Conservation (phyloP, 345 rosid genomes). For the Eutrema japonicum region DNA sequence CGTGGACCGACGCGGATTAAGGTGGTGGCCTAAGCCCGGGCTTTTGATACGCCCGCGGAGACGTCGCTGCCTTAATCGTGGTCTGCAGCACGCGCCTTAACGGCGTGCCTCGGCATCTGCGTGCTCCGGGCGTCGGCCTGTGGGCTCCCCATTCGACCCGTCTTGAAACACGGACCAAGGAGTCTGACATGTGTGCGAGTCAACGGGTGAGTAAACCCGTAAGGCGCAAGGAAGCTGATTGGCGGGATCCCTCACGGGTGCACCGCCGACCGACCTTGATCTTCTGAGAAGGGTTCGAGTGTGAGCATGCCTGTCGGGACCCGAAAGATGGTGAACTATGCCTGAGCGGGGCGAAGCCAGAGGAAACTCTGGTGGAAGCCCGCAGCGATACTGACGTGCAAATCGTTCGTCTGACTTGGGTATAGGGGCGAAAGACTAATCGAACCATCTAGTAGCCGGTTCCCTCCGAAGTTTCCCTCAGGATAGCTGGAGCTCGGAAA, state of each 20-base stretch:
- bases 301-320: no score
- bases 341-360: no score
- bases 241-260: no score
- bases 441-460: constrained; percentile 56
- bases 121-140: no score
- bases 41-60: background rate
- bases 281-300: no score
- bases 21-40: background rate
- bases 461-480: constrained; percentile 57
- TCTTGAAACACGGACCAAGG: no score
- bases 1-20: no score
- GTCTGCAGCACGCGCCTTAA: constrained; percentile 16
- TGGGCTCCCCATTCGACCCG: no score
- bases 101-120: background rate
- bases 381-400: constrained; percentile 22
- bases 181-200: background rate
- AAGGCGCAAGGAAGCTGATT: no score
- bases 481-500: constrained; percentile 47
- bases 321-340: no score
- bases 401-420: constrained; percentile 52
- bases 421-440: constrained; percentile 59
- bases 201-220: background rate
- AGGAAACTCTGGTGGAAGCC: background rate
- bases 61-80: constrained; percentile 12
- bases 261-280: no score